Base-by-base conservation (phyloP, 768 basidiomycete species). In the Dioszegia crocea region DNA sequence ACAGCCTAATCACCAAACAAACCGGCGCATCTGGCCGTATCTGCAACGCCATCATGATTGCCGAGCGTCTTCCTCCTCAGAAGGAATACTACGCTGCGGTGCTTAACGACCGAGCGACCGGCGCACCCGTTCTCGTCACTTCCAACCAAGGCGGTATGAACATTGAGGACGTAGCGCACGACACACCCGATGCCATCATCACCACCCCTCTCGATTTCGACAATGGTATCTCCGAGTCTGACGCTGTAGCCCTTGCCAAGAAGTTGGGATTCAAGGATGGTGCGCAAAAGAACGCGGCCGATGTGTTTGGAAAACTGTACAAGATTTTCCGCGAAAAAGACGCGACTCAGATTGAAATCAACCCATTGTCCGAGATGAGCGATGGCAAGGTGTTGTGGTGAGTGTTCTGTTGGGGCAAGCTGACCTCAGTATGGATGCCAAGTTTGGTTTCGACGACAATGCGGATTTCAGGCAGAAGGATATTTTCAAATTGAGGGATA, bases 381-480 rank as follows among this genome's bases (percentile, higher is more conserved):
- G 92, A 97, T 69, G 96, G 96, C 8, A 83, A 83, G 60, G 93
- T 99, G 51, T 85, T 98, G 49, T 98, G 94, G 91, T 91, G 68
- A 64, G 84, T 79, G 3, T 40, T 31, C n/a, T 11, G 27, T 21
- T 11, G 41, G 38, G n/a, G 3, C 16, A 26, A 24, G 26, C 17
- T 6, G 29, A 45, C 12, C 8, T 12, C 65, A 94, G 93, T 81
- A 98, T 99, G 96, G 96, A 99, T 78, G 96, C 96, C 76, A 99
- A 99, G 79, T 91, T 98, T 62, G 91, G 92, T n/a, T 99, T 99
- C 70, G 96, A 99, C 71, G 96, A 99, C 77, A 98, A 99, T 74
- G 96, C 96, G 36, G 91, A 92, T 74, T 99, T 99, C 84, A 88
- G 96, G 61, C 96, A 99, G 75, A 79, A 85, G 71, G 91, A 94